phyloP scores from a whole-genome alignment of 1,284 basidiomycete species.

The Xerocomus tenax region DNA sequence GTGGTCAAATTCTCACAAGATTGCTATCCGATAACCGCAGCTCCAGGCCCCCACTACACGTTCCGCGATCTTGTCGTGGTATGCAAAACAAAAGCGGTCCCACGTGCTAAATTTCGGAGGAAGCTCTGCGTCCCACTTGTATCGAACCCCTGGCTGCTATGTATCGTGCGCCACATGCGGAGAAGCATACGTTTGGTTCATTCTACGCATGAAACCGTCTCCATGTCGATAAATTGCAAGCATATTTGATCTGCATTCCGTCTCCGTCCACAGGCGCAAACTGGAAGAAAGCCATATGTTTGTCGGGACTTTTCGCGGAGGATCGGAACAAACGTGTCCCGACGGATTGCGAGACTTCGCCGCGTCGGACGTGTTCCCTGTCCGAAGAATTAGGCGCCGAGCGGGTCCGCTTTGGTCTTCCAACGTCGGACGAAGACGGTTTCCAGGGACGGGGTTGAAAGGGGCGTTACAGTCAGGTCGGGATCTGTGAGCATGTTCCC shows the following conservation, averaged over 20 bases:
- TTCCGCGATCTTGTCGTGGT: not conserved
- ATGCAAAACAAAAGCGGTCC: not conserved
- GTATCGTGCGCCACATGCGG: not conserved
- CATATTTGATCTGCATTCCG: conserved; percentile 11
- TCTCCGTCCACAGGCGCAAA: conserved; percentile 8
- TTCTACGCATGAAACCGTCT: conserved; percentile 9
- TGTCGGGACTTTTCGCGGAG: conserved; percentile 2
- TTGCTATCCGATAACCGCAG: not conserved
- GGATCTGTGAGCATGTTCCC: conserved; percentile 15
- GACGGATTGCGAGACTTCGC: not conserved
- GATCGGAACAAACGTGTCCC: conserved; percentile 13
- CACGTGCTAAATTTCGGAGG: not conserved
- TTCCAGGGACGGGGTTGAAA: conserved; percentile 7
- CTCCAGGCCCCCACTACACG: not conserved
- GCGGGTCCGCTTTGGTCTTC: not conserved
- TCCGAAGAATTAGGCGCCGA: conserved; percentile 20
- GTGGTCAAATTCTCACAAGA: not conserved
- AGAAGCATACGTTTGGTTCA: not conserved
- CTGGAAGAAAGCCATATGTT: not conserved
- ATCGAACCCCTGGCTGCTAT: too few species aligned
- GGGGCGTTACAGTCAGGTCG: conserved; percentile 3
- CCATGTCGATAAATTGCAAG: conserved; percentile 14
- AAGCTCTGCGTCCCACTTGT: not conserved
- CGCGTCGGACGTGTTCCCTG: conserved; percentile 9
- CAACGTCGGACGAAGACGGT: conserved; percentile 7